Percentiles rank a stretch among this genome's conserved stretches.
Conservation (phyloP, 176 grass and related monocot genomes). For the Lolium perenne region DNA sequence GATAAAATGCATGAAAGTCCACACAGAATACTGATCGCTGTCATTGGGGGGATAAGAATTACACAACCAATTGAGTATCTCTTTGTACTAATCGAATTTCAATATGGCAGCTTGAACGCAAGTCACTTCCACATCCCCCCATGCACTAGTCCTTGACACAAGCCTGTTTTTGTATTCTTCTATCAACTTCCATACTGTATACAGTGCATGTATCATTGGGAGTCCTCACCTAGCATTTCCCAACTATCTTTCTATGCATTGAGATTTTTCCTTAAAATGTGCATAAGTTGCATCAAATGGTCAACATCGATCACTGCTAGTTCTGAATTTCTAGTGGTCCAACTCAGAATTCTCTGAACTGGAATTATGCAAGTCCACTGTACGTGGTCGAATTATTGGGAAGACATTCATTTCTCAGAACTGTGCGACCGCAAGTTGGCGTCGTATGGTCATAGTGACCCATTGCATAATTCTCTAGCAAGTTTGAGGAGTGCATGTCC, state of each 20-base stretch:
- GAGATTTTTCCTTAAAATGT: slow-evolving; percentile 14
- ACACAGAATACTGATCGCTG: slow-evolving; percentile 38
- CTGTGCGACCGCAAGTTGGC: slow-evolving; percentile 17
- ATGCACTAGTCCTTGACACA: not conserved
- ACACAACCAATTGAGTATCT: slow-evolving; percentile 2
- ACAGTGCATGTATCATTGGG: slow-evolving; percentile 11
- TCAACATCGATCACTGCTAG: slow-evolving; percentile 5
- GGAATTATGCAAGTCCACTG: slow-evolving; percentile 9
- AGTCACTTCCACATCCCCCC: slow-evolving; percentile 7
- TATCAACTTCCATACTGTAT: slow-evolving; percentile 40
- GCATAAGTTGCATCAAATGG: slow-evolving; percentile 35
- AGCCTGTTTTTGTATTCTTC: slow-evolving; percentile 24
- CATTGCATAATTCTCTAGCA: slow-evolving; percentile 7
- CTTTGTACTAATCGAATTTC: not conserved
- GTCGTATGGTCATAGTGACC: not conserved
- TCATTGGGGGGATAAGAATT: not conserved
- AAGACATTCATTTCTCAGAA: slow-evolving; percentile 9
- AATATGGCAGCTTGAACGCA: slow-evolving; percentile 45
- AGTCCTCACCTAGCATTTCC: slow-evolving; percentile 38
- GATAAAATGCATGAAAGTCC: not conserved
- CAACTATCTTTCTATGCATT: slow-evolving; percentile 15
- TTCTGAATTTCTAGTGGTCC: slow-evolving; percentile 20
- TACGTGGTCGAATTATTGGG: not conserved
- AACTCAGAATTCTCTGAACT: slow-evolving; percentile 9
- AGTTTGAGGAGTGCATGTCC: not conserved